A percentile compares a stretch with the other conserved stretches of the same genome.
These are phyloP conservation scores for Myxozyma neotropica DNA, from an alignment of 805 yeast species.

Conservation along the genomic window DNA sequence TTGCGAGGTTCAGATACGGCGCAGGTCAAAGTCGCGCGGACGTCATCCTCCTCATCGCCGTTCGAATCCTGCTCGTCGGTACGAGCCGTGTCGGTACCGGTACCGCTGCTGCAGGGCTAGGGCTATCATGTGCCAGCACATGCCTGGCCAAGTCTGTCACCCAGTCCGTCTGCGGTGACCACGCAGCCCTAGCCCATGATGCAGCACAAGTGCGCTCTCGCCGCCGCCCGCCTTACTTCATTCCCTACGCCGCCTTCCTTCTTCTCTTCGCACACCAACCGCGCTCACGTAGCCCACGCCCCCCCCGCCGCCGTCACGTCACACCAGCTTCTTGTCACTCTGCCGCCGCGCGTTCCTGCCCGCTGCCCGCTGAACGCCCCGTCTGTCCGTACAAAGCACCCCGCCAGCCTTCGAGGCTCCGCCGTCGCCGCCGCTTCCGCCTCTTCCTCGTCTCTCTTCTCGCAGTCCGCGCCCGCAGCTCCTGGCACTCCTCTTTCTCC, in stretches of 20 bases:
- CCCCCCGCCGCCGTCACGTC: not conserved
- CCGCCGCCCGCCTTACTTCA: slow-evolving; percentile 12
- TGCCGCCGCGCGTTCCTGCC: no score
- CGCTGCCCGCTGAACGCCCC: no score
- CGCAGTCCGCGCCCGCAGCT: not conserved
- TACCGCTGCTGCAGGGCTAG: slow-evolving; percentile 8
- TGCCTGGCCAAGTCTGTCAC: slow-evolving; percentile 1
- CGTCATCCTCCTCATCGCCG: no score
- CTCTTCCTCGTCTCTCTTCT: not conserved
- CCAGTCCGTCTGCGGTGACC: no score
- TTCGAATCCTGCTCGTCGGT: not conserved
- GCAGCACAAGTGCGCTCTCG: slow-evolving; percentile 9
- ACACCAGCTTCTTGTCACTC: not conserved
- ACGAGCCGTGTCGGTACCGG: slow-evolving; percentile 6
- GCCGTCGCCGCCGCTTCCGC: not conserved
- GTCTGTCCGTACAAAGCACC: no score
- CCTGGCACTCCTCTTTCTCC: not conserved
- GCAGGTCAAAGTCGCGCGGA: no score
- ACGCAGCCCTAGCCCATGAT: slow-evolving; percentile 4
- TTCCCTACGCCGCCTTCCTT: slow-evolving; percentile 4
- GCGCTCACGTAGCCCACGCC: not conserved
- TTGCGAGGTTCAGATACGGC: no score
- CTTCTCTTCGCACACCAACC: not conserved
- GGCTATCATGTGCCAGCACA: slow-evolving; percentile 16
- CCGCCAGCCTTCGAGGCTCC: not conserved